phyloP scores from a whole-genome alignment of 2,329 filamentous ascomycete species.

The Leptographium wingfieldii region DNA sequence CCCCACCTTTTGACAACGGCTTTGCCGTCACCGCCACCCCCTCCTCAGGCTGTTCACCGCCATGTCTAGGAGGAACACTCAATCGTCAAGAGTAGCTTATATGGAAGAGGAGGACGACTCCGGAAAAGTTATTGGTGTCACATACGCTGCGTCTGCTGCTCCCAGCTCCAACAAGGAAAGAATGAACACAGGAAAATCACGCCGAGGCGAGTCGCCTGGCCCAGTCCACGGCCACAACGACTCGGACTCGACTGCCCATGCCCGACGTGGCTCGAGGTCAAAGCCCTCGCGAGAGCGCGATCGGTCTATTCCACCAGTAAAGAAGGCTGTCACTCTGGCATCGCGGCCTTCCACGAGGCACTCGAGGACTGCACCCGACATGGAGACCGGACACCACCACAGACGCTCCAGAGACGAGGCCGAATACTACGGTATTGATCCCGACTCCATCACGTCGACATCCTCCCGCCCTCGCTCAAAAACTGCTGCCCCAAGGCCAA shows the following conservation, averaged over 20 bases:
- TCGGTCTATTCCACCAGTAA: constrained; percentile 14
- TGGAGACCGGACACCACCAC: constrained; percentile 12
- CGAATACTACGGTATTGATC: constrained; percentile 26
- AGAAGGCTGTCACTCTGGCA: constrained; percentile 15
- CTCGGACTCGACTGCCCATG: constrained; percentile 31
- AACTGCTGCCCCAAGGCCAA: constrained; percentile 21
- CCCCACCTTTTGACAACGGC: neutral
- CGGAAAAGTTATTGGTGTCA: constrained; percentile 25
- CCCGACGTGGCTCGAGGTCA: constrained; percentile 19
- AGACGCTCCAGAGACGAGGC: constrained; percentile 24
- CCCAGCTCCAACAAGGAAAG: constrained; percentile 33
- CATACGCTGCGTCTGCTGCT: constrained; percentile 36
- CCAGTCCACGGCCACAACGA: constrained; percentile 24
- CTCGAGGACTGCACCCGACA: constrained; percentile 21
- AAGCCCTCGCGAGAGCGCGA: constrained; percentile 19
- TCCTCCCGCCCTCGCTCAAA: constrained; percentile 27
- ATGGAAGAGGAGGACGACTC: constrained; percentile 40
- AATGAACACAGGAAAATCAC: constrained; percentile 35
- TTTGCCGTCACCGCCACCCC: neutral
- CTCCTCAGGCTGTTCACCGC: neutral
- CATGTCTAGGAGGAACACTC: constrained; percentile 27
- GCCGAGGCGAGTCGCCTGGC: constrained; percentile 26
- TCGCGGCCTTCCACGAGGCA: constrained; percentile 22
- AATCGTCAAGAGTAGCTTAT: constrained; percentile 25
- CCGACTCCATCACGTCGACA: constrained; percentile 17